Conservation (phyloP, 768 basidiomycete genomes). For the Kwoniella mangroviensis region DNA sequence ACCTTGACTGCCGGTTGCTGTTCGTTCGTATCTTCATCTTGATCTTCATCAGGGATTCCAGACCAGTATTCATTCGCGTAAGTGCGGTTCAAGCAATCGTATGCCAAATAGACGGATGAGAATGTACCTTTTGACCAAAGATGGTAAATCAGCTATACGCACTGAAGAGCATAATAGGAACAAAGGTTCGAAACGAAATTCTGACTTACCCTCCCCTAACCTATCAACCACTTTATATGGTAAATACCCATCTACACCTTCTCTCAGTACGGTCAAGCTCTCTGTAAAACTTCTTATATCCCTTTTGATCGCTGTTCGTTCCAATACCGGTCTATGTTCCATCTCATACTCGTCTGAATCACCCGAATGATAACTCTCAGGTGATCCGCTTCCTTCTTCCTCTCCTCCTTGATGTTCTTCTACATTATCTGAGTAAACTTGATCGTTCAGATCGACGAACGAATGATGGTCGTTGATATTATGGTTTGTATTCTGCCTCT, state of each 20-base stretch:
- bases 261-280: constrained; percentile 59
- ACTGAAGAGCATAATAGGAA: background rate
- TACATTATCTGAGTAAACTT: constrained; percentile 16
- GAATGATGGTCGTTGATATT: background rate
- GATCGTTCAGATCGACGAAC: constrained; percentile 17
- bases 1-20: constrained; percentile 65
- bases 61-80: constrained; percentile 65
- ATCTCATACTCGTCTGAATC: constrained; percentile 53
- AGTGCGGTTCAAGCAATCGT: constrained; percentile 73
- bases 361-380: constrained; percentile 48
- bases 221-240: constrained; percentile 85
- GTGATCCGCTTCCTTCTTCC: constrained; percentile 23
- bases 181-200: background rate
- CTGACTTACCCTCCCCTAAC: constrained; percentile 71
- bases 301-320: constrained; percentile 71
- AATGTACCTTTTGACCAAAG: constrained; percentile 73
- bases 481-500: background rate
- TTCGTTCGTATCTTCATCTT: background rate
- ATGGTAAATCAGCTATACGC: background rate
- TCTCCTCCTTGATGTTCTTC: constrained; percentile 27
- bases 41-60: constrained; percentile 12
- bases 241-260: constrained; percentile 31
- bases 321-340: constrained; percentile 61
- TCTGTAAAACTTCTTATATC: constrained; percentile 84
- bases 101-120: constrained; percentile 97